Base-by-base conservation (phyloP, 2,329 filamentous ascomycete species). In the Leptographium wingfieldii region DNA sequence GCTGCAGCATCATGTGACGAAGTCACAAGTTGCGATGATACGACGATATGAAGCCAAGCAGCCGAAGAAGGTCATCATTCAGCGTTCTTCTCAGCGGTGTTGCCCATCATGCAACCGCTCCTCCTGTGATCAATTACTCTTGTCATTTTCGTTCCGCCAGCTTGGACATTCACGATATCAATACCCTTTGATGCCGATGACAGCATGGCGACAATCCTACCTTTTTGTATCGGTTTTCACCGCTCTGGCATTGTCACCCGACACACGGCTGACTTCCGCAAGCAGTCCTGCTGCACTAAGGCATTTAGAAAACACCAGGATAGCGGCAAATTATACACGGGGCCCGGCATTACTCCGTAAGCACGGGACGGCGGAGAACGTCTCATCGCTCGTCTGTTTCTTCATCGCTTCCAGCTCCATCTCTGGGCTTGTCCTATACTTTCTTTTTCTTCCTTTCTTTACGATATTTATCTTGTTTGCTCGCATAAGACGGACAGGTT, bases 1-100 rank as follows among this genome's bases (percentile, higher is more conserved):
- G 80, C 58, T 84, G 81, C 67, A 69, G 78, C 60, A 74, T 84
- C 65, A 84, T 84, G 81, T 84, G 70, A 77, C 12, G 16, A 29
- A 38, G 9, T n/a, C n/a, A 7, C 27, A n/a, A 11, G 27, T 38
- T 22, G 5, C 16, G 12, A 16, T 16, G 29, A 51, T 29, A 22
- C 40, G 6, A 16, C 12, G 22, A 29, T 6, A 5, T 5, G 25
- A 49, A 11, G 22, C 16, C 40, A 43, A 16, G 12, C 40, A 43
- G 12, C 40, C 40, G 16, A 43, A 19, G 16, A 16, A 16, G 40
- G 14, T 16, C 40, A 19, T 19, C 40, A 43, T 43, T 43, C 40
- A 19, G 14, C 46, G 22, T n/a, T 43, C 55, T 19, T 52, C 14
- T 57, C n/a, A 27, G 14, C 22, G 6, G 5, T 7, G n/a, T 49